These are phyloP conservation scores for Eucalyptus erythrocorys DNA, from an alignment of 345 rosid species.

Conservation along the genomic window DNA sequence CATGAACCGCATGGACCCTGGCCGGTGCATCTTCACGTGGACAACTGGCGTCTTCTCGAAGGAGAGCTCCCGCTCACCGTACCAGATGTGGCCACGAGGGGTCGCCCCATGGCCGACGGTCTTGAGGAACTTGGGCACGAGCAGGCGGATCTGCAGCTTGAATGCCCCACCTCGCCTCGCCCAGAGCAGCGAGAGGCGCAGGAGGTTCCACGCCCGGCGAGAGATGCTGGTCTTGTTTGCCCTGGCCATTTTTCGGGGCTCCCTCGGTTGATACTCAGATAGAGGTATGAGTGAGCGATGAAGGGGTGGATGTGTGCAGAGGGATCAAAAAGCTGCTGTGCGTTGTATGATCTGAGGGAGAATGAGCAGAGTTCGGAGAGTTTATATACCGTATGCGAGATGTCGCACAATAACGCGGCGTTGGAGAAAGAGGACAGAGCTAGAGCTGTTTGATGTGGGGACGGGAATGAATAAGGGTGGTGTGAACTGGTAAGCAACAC, in stretches of 20 bases:
- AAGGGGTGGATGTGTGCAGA: neutral
- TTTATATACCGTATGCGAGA: neutral
- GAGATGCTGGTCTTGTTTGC: neutral
- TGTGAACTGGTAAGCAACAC: neutral
- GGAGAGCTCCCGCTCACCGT: conserved; percentile 67
- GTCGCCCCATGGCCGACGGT: conserved; percentile 8
- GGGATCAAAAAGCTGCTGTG: neutral
- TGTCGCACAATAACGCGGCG: neutral
- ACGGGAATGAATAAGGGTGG: neutral
- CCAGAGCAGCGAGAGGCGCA: conserved; percentile 58
- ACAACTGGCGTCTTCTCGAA: conserved; percentile 77
- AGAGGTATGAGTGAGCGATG: neutral
- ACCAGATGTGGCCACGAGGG: conserved; percentile 8
- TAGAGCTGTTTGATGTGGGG: neutral
- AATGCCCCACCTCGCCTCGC: conserved; percentile 60
- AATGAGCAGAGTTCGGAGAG: neutral
- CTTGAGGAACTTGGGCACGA: conserved; percentile 41
- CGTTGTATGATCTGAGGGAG: neutral
- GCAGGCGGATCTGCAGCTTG: conserved; percentile 26
- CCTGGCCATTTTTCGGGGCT: neutral
- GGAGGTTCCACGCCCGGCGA: conserved; percentile 42
- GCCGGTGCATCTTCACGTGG: conserved; percentile 56
- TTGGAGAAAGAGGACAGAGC: neutral
- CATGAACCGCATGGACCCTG: conserved; percentile 40
- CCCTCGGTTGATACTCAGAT: neutral